phyloP scores from a whole-genome alignment of 1,284 basidiomycete species.

The Ganoderma resinaceum region DNA sequence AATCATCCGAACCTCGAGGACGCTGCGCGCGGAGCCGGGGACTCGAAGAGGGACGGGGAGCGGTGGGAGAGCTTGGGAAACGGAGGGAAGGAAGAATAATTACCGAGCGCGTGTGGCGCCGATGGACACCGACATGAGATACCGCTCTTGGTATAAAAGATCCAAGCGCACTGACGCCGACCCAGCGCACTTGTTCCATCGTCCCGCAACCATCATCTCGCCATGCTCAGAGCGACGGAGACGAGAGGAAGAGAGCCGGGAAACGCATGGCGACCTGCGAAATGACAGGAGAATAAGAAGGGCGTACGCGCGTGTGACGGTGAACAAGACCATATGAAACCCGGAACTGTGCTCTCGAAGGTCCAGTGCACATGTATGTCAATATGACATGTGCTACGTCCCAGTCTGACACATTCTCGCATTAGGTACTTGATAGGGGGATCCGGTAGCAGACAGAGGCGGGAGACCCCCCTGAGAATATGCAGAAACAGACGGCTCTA shows the following conservation, averaged over 20 bases:
- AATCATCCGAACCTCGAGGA: not conserved
- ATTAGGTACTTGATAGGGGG: slow-evolving; percentile 13
- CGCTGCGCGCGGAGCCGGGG: slow-evolving; percentile 3
- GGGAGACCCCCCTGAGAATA: slow-evolving; percentile 17
- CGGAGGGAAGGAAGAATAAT: slow-evolving; percentile 24
- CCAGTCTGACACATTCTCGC: slow-evolving; percentile 15
- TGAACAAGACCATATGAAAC: slow-evolving; percentile 17
- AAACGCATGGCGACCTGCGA: not conserved
- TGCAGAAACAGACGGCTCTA: slow-evolving; percentile 11
- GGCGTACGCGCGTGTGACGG: slow-evolving; percentile 12
- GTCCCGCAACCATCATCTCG: slow-evolving; percentile 13
- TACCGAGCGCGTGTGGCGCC: slow-evolving; percentile 21
- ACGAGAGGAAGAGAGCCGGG: not conserved
- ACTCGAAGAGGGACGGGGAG: not conserved
- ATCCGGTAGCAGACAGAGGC: slow-evolving; percentile 1
- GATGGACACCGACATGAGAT: slow-evolving; percentile 9
- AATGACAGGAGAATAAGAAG: not conserved
- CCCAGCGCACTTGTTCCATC: slow-evolving; percentile 9
- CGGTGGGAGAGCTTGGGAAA: not conserved
- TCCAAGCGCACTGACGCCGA: slow-evolving; percentile 20
- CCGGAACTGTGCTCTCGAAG: not conserved
- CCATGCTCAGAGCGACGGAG: slow-evolving; percentile 1
- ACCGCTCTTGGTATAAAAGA: slow-evolving; percentile 15
- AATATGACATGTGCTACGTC: slow-evolving; percentile 12
- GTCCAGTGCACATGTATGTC: slow-evolving; percentile 15